Percentiles rank a stretch among this genome's conserved stretches.
These are phyloP conservation scores for Rhodotorula graminis DNA, from an alignment of 768 basidiomycete genomes.

Conservation along the genomic window DNA sequence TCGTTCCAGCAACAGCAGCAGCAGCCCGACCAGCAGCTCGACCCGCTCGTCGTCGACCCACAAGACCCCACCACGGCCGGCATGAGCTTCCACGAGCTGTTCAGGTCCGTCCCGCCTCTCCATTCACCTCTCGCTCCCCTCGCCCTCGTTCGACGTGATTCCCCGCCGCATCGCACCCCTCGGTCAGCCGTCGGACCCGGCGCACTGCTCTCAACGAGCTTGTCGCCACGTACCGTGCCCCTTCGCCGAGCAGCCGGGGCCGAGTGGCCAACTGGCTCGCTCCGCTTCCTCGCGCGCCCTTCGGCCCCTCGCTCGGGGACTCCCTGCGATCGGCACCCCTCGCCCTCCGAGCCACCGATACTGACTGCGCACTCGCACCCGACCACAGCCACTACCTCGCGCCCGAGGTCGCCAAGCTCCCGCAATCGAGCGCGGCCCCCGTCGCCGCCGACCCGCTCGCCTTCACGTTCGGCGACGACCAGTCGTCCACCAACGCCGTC, in stretches of 20 bases:
- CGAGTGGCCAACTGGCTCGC: too few species aligned
- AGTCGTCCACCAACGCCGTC: too few species aligned
- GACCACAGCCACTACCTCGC: constrained; percentile 33
- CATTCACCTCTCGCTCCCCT: not conserved
- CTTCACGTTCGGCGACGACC: constrained; percentile 22
- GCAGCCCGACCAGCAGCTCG: not conserved
- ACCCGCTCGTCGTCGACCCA: constrained; percentile 4
- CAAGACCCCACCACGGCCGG: constrained; percentile 2
- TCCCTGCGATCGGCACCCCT: too few species aligned
- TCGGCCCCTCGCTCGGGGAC: too few species aligned
- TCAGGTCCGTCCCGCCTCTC: constrained; percentile 14
- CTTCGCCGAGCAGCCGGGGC: too few species aligned
- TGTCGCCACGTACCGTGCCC: too few species aligned
- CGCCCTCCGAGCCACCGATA: not conserved
- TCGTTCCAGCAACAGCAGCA: not conserved
- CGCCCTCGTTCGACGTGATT: not conserved
- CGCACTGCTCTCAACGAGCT: not conserved
- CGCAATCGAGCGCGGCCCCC: not conserved
- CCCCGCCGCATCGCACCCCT: not conserved
- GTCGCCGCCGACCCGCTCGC: not conserved
- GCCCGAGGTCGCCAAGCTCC: constrained; percentile 34
- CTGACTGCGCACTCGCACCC: not conserved
- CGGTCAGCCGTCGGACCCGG: not conserved
- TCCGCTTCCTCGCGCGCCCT: too few species aligned
- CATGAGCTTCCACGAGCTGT: constrained; percentile 23